Evolutionary conservation across 148 eudicot species (phyloP).

Genomic region (Rhododendron mucronatum): DNA sequence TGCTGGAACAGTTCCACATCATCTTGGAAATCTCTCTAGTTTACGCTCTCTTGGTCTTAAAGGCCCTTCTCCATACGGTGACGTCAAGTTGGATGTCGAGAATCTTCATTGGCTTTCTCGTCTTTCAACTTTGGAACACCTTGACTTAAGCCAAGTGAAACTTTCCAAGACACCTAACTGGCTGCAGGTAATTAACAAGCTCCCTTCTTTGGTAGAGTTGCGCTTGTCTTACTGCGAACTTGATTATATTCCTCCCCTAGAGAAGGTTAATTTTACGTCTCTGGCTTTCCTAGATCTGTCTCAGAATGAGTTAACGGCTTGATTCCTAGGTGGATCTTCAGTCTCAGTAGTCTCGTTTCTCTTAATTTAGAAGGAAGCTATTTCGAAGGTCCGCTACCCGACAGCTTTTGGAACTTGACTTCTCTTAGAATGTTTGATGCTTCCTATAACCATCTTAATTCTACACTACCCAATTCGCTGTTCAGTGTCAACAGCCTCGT

Average conservation of each 20-base stretch:
- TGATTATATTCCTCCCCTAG: neutral
- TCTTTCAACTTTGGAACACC: neutral
- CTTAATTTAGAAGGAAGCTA: neutral
- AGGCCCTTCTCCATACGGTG: no score
- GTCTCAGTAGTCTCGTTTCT: neutral
- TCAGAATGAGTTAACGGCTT: neutral
- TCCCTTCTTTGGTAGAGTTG: neutral
- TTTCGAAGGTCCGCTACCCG: neutral
- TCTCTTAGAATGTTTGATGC: no score
- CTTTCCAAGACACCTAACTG: neutral
- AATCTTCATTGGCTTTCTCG: neutral
- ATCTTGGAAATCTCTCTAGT: slow-evolving; percentile 1
- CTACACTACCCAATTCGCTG: no score
- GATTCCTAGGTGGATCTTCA: neutral
- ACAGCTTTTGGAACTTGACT: neutral
- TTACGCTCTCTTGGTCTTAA: neutral
- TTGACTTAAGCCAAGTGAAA: neutral
- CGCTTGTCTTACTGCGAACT: no score
- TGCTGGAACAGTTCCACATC: neutral
- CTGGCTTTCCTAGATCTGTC: neutral
- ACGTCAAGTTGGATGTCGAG: no score
- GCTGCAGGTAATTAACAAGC: neutral
- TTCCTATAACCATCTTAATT: no score
- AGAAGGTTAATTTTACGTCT: neutral
- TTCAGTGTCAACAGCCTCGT: neutral